These are phyloP conservation scores for Delphinella strobiligena DNA, from an alignment of 2,329 filamentous ascomycete species.

Conservation along the genomic window DNA sequence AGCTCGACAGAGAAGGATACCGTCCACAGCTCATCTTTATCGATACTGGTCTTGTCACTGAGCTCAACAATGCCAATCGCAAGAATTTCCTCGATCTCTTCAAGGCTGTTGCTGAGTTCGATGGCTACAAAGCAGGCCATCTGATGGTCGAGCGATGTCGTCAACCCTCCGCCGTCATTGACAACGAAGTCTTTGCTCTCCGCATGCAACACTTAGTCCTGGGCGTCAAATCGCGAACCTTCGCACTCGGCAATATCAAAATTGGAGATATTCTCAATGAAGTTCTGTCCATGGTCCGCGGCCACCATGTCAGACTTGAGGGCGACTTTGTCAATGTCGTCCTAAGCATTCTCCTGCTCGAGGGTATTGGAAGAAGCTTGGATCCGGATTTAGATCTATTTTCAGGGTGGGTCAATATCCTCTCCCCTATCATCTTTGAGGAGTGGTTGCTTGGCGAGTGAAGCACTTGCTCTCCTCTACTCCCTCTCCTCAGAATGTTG, in stretches of 20 bases:
- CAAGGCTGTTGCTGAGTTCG: slow-evolving; percentile 89
- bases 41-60: slow-evolving; percentile 88
- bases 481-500: neutral
- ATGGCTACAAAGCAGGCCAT: slow-evolving; percentile 87
- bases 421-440: neutral
- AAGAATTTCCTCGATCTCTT: slow-evolving; percentile 91
- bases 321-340: slow-evolving; percentile 98
- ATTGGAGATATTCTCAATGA: slow-evolving; percentile 91
- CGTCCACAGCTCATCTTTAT: slow-evolving; percentile 94
- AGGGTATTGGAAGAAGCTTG: slow-evolving; percentile 81
- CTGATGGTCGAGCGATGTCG: slow-evolving; percentile 94
- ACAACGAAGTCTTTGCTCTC: slow-evolving; percentile 80
- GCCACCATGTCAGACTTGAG: slow-evolving; percentile 86
- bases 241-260: slow-evolving; percentile 86
- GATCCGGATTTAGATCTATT: slow-evolving; percentile 84
- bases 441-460: neutral
- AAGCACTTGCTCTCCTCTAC: neutral
- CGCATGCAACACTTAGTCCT: slow-evolving; percentile 96
- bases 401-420: slow-evolving; percentile 41
- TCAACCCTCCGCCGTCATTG: slow-evolving; percentile 79
- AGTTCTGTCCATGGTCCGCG: slow-evolving; percentile 80
- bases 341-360: slow-evolving; percentile 81
- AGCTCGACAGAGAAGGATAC: slow-evolving; percentile 79
- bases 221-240: slow-evolving; percentile 77
- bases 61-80: slow-evolving; percentile 77